phyloP scores from a whole-genome alignment of 306 rosid species.

The Prosopis cineraria region DNA sequence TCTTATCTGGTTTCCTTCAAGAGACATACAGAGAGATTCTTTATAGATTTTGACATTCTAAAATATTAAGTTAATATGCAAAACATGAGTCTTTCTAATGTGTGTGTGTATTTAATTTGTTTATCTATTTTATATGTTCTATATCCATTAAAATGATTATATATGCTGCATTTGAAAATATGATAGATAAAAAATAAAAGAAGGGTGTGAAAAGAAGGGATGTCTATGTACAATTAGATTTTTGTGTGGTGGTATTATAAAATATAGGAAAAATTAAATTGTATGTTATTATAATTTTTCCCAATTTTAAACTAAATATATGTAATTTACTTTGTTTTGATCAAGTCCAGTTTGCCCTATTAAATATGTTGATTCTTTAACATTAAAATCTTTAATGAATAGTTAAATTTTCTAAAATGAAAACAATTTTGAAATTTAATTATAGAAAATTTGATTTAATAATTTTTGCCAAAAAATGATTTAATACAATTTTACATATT shows the following conservation, averaged over 20 bases:
- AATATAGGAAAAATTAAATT: neutral
- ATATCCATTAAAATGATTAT: neutral
- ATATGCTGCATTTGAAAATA: neutral
- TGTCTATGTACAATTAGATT: neutral
- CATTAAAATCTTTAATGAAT: too few relatives aligned
- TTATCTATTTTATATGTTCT: neutral
- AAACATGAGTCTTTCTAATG: neutral
- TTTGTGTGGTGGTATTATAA: neutral
- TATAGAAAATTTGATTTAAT: too few relatives aligned
- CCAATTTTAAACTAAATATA: too few relatives aligned
- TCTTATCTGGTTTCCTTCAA: constrained; percentile 38
- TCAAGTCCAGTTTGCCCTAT: too few relatives aligned
- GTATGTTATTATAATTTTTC: too few relatives aligned
- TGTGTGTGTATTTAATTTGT: neutral
- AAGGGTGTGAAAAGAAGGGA: too few relatives aligned
- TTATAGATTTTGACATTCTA: neutral
- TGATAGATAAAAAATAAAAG: neutral
- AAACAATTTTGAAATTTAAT: too few relatives aligned
- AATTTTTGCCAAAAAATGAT: too few relatives aligned
- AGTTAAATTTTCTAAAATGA: too few relatives aligned
- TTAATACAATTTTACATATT: too few relatives aligned
- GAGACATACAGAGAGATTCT: constrained; percentile 31
- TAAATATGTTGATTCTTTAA: too few relatives aligned
- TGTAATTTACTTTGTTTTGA: too few relatives aligned
- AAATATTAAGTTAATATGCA: neutral